These are phyloP conservation scores for Zasmidium angulare DNA, from an alignment of 2,329 filamentous ascomycete genomes.

Conservation along the genomic window DNA sequence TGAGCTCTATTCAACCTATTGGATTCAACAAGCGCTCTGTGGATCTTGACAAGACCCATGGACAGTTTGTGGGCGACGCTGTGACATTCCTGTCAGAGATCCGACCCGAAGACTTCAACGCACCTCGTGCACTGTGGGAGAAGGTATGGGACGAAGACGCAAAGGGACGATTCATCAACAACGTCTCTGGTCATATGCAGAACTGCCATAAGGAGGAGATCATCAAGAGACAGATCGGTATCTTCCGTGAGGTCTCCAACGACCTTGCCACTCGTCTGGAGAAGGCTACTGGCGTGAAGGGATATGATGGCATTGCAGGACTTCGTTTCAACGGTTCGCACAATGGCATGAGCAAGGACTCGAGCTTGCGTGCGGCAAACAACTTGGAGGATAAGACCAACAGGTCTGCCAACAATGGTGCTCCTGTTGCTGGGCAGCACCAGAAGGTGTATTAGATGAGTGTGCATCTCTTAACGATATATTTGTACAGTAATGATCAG, in stretches of 20 bases:
- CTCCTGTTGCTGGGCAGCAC: conserved; percentile 17
- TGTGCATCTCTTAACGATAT: too few species aligned
- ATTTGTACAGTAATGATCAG: background rate
- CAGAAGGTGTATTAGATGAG: conserved; percentile 11
- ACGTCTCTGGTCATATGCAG: conserved; percentile 62
- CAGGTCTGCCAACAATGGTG: conserved; percentile 21
- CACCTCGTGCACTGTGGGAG: conserved; percentile 60
- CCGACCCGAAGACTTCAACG: conserved; percentile 55
- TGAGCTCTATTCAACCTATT: conserved; percentile 54
- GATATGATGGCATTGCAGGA: conserved; percentile 57
- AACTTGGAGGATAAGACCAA: conserved; percentile 38
- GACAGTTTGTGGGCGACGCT: conserved; percentile 50
- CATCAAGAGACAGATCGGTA: conserved; percentile 63
- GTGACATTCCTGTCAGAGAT: conserved; percentile 55
- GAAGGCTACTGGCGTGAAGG: conserved; percentile 63
- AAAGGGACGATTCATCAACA: conserved; percentile 58
- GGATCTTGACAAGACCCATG: conserved; percentile 52
- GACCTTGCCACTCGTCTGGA: conserved; percentile 60
- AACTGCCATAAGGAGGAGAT: conserved; percentile 60
- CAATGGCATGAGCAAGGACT: conserved; percentile 59
- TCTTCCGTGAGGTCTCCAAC: conserved; percentile 62
- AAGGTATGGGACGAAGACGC: conserved; percentile 61
- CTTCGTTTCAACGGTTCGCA: conserved; percentile 61
- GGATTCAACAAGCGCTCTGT: conserved; percentile 48
- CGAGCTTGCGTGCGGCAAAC: conserved; percentile 51